phyloP scores from a whole-genome alignment of 148 eudicot species.

The Cornus florida region DNA sequence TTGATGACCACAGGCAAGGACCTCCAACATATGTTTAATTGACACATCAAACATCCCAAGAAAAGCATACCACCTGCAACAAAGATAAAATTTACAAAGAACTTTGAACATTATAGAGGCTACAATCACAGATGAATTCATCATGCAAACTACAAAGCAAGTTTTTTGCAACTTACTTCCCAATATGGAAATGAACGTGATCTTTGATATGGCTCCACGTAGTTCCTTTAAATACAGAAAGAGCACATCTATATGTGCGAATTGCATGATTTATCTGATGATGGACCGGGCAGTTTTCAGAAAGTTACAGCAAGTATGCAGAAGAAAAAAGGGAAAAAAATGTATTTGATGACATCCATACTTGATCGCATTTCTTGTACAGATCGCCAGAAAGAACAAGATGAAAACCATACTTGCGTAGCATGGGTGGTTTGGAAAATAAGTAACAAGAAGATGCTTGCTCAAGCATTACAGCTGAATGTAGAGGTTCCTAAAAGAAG shows the following conservation, averaged over 20 bases:
- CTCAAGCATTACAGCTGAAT: constrained; percentile 94
- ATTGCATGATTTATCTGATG: constrained; percentile 90
- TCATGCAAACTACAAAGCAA: constrained; percentile 2
- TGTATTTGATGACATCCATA: constrained; percentile 25
- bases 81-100: constrained; percentile 1
- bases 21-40: constrained; percentile 76
- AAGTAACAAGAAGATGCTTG: constrained; percentile 98
- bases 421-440: constrained; percentile 75
- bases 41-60: constrained; percentile 88
- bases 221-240: constrained; percentile 80
- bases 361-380: constrained; percentile 91
- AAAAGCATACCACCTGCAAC: constrained; percentile 83
- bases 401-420: constrained; percentile 97
- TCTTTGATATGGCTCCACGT: constrained; percentile 86
- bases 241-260: constrained; percentile 83
- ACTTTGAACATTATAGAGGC: constrained; percentile 1
- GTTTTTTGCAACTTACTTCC: constrained; percentile 60
- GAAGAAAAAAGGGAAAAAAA: neutral
- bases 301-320: constrained; percentile 6
- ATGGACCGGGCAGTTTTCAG: constrained; percentile 21
- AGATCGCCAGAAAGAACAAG: constrained; percentile 94
- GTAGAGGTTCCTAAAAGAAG: constrained; percentile 69
- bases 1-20: constrained; percentile 88
- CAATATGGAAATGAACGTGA: constrained; percentile 90
- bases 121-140: constrained; percentile 11